Evolutionary conservation across 805 yeast species (phyloP).

Genomic region (Monosporozyma aerobia): DNA sequence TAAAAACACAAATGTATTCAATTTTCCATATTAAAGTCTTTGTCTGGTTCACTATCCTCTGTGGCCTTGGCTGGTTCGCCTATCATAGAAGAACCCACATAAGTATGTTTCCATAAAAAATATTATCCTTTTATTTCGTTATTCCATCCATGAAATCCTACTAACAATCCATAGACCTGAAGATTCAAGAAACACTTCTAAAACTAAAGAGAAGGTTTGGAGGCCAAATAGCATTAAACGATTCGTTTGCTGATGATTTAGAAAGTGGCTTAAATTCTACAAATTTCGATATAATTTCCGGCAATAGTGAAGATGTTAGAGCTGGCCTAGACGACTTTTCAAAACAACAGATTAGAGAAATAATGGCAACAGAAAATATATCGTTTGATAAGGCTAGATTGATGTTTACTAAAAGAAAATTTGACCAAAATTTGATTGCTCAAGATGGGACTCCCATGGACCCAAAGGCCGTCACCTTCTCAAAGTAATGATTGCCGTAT

Average conservation of each 20-base stretch:
- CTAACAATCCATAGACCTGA: conserved; percentile 9
- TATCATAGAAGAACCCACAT: conserved; percentile 7
- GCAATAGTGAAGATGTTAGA: conserved; percentile 46
- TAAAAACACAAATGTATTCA: neutral
- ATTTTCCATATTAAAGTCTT: conserved; percentile 5
- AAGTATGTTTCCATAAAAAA: conserved; percentile 9
- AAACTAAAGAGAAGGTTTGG: conserved; percentile 21
- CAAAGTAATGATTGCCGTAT: neutral
- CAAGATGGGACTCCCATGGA: conserved; percentile 61
- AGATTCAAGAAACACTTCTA: conserved; percentile 9
- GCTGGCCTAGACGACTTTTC: conserved; percentile 52
- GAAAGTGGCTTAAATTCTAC: conserved; percentile 52
- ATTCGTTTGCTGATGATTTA: conserved; percentile 38
- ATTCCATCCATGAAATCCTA: conserved; percentile 1
- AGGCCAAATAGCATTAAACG: conserved; percentile 19
- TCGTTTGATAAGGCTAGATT: conserved; percentile 65
- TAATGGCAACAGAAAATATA: conserved; percentile 45
- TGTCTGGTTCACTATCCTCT: conserved; percentile 5
- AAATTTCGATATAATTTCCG: conserved; percentile 43
- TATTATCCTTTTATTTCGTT: too few relatives aligned
- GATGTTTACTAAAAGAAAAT: conserved; percentile 36
- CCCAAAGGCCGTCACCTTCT: conserved; percentile 50
- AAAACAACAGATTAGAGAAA: conserved; percentile 39
- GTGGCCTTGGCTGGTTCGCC: conserved; percentile 2
- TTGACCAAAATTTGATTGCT: conserved; percentile 46